Conservation (phyloP, 1,284 basidiomycete genomes). For the Ustilago crameri region DNA sequence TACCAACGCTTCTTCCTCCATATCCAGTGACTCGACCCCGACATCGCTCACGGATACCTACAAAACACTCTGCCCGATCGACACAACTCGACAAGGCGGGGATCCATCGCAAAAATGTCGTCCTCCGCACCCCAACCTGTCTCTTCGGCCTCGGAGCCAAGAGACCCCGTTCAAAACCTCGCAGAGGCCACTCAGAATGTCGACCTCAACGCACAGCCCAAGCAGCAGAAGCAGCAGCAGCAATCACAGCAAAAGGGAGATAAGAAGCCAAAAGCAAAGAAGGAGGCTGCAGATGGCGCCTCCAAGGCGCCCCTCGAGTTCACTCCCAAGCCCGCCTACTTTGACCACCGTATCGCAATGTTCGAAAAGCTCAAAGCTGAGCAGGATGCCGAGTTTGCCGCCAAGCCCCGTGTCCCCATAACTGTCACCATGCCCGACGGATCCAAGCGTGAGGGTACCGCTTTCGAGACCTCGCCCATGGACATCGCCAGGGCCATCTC, state of each 20-base stretch:
- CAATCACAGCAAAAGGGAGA: slow-evolving; percentile 51
- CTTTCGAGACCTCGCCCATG: slow-evolving; percentile 97
- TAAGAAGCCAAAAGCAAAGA: slow-evolving; percentile 57
- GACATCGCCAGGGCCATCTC: slow-evolving; percentile 87
- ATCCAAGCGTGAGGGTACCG: slow-evolving; percentile 80
- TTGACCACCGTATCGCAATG: slow-evolving; percentile 88
- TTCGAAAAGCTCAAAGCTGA: slow-evolving; percentile 90
- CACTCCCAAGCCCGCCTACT: slow-evolving; percentile 84
- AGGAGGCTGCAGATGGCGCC: slow-evolving; percentile 40
- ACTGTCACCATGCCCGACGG: slow-evolving; percentile 88
- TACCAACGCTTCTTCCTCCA: too few relatives aligned
- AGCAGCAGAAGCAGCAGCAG: slow-evolving; percentile 27
- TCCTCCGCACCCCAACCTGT: slow-evolving; percentile 52
- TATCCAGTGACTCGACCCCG: not conserved
- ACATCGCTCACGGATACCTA: too few relatives aligned
- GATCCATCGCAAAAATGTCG: slow-evolving; percentile 24
- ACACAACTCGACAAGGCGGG: slow-evolving; percentile 3
- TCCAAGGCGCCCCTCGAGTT: slow-evolving; percentile 71
- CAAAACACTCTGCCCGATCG: not conserved
- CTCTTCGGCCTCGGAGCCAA: slow-evolving; percentile 48
- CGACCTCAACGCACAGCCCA: slow-evolving; percentile 36
- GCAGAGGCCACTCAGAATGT: slow-evolving; percentile 49
- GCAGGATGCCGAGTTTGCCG: slow-evolving; percentile 82
- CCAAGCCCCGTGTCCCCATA: slow-evolving; percentile 86
- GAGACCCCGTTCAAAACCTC: slow-evolving; percentile 47